A percentile compares a stretch with the other conserved stretches of the same genome.
Evolutionary conservation across 2,329 filamentous ascomycete species (phyloP).

Genomic region (Chrysoporthe puriensis): DNA sequence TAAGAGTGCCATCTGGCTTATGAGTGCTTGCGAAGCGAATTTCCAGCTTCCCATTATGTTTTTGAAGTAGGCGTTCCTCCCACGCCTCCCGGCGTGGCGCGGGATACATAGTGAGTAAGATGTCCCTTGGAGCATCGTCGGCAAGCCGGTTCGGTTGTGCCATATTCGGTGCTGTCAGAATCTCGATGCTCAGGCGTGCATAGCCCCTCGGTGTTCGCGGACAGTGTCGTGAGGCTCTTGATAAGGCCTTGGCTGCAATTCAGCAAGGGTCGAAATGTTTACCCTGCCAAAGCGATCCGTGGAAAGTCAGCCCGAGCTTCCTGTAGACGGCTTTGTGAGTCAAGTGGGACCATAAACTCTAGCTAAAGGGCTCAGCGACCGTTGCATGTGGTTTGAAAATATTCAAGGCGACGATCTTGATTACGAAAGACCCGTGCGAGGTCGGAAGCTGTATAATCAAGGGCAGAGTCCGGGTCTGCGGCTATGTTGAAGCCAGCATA

Average conservation of each 20-base stretch:
- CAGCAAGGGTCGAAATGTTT: not conserved
- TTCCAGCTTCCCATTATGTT: conserved; percentile 31
- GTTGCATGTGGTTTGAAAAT: not conserved
- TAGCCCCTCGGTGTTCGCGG: not conserved
- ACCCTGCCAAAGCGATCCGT: not conserved
- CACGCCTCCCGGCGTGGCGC: conserved; percentile 18
- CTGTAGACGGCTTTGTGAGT: not conserved
- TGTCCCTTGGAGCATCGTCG: not conserved
- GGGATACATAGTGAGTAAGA: conserved; percentile 18
- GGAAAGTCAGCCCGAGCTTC: too few species aligned
- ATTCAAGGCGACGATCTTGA: not conserved
- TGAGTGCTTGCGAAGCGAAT: conserved; percentile 38
- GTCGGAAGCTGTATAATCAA: not conserved
- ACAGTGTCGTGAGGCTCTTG: not conserved
- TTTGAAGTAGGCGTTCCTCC: conserved; percentile 16
- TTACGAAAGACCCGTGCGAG: not conserved
- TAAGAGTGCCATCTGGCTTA: conserved; percentile 29
- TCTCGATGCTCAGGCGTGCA: not conserved
- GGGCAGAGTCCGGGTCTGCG: not conserved
- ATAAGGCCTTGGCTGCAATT: not conserved
- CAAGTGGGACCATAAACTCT: not conserved
- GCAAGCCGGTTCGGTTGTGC: not conserved
- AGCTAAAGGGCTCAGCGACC: not conserved
- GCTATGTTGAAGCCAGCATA: not conserved
- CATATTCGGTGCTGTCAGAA: not conserved